Base-by-base conservation (phyloP, 2,329 filamentous ascomycete species). In the Colletotrichum theobromicola region DNA sequence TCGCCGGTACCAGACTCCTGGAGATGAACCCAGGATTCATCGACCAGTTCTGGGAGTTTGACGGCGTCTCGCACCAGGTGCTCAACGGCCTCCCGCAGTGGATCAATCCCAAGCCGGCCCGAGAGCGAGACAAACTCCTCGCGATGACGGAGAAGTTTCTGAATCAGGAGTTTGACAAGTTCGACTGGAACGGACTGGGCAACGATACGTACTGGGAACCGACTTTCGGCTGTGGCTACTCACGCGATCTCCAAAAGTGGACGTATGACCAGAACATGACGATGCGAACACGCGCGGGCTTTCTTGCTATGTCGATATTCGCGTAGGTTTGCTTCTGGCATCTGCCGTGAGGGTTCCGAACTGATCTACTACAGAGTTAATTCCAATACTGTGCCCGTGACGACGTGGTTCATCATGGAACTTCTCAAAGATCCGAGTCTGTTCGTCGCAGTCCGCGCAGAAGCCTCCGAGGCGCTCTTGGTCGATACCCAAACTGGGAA, bases 391-490 rank as follows among this genome's bases (percentile, higher is more conserved):
- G 76, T 83, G 7, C 82, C 81, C 1, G 77, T 81, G 1, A 75
- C 79, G 5, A 76, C 76, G 1, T 83, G 81, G 81, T 67, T 72
- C 2, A 30, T 83, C 3, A 80, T 83, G 37, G 79, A 83, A 30
- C 35, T 81, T 3, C 69, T 80, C 21, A 66, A 76, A 46, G 80
- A 83, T 28, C 71, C 66, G 9, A 16, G 46, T 1, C 74, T 83
- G 0, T 72, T 80, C 3, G 15, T 61, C 3, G 76, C 72, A 3
- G 53, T 81, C 6, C 77, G 79, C 3, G 70, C 67, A 1, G 81
- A 83, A 64, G 74, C 77, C 18, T 10, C 21, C 1, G n/a, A 73
- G 6, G 77, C 76, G 2, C 37, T 76, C 8, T n/a, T 13, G 2
- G 9, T 35, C 2, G 76, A 81, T 16, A 37, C 70, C 0, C 7